A percentile compares a stretch with the other conserved stretches of the same genome.
phyloP scores from a whole-genome alignment of 225 moss, liverwort and hornwort genomes.

The Pseudoscleropodium purum region DNA sequence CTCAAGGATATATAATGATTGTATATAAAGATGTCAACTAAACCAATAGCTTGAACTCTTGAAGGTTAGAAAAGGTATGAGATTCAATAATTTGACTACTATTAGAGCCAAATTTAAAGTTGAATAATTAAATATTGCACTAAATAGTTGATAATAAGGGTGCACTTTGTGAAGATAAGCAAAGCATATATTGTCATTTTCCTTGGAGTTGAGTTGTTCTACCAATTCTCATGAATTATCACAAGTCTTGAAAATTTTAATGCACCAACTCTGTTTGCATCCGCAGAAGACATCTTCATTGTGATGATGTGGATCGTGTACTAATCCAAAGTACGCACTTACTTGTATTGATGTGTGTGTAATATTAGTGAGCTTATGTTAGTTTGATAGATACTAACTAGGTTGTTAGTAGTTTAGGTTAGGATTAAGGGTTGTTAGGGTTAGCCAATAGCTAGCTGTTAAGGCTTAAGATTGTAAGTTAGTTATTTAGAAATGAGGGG shows the following conservation, averaged over 20 bases:
- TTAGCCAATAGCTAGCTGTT: rapidly evolving
- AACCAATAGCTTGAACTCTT: neutral
- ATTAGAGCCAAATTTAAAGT: neutral
- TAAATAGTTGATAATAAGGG: neutral
- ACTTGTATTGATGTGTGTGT: neutral
- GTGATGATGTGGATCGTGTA: rapidly evolving
- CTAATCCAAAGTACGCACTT: neutral
- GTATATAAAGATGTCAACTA: no score
- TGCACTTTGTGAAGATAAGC: rapidly evolving
- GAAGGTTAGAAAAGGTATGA: neutral
- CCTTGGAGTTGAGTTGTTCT: neutral
- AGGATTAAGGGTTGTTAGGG: neutral
- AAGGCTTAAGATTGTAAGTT: neutral
- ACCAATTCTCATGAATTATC: neutral
- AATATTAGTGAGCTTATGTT: neutral
- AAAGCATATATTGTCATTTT: neutral
- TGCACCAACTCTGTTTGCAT: rapidly evolving
- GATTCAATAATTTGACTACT: neutral
- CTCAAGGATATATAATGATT: neutral
- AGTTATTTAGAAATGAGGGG: neutral
- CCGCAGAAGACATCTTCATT: rapidly evolving
- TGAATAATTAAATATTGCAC: neutral
- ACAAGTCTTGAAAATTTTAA: neutral
- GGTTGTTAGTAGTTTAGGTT: neutral
- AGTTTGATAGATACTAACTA: neutral